Evolutionary conservation across 345 rosid genomes (phyloP).

Genomic region (Nasturtium officinale): DNA sequence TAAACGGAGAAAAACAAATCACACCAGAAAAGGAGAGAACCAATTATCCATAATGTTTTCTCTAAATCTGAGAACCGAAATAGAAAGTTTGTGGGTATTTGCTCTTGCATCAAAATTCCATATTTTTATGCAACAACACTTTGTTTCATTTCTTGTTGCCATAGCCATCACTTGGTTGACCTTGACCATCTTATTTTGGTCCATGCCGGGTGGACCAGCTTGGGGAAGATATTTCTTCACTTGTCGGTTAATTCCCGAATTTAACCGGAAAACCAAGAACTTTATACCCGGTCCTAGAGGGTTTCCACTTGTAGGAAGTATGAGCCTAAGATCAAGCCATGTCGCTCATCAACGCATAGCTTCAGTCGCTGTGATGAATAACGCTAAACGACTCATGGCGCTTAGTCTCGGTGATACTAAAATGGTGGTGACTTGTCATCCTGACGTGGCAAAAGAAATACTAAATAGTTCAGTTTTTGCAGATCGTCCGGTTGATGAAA

Average conservation of each 20-base stretch:
- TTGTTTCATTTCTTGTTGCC: slow-evolving; percentile 50
- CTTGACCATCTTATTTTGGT: slow-evolving; percentile 55
- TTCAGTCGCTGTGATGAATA: slow-evolving; percentile 45
- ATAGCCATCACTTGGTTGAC: slow-evolving; percentile 48
- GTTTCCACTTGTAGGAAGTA: slow-evolving; percentile 65
- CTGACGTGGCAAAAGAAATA: slow-evolving; percentile 70
- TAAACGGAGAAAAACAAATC: slow-evolving; percentile 13
- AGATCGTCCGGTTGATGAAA: slow-evolving; percentile 76
- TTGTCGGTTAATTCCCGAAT: slow-evolving; percentile 33
- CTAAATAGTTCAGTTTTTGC: slow-evolving; percentile 69
- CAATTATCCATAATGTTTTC: slow-evolving; percentile 24
- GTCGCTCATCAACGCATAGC: slow-evolving; percentile 70
- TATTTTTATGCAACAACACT: slow-evolving; percentile 38
- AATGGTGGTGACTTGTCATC: slow-evolving; percentile 63
- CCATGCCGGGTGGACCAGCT: slow-evolving; percentile 70
- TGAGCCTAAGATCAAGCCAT: slow-evolving; percentile 56
- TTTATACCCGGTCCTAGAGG: slow-evolving; percentile 80
- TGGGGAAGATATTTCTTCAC: slow-evolving; percentile 62
- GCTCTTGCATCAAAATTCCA: slow-evolving; percentile 62
- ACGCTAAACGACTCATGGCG: slow-evolving; percentile 71
- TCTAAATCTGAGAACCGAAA: slow-evolving; percentile 43
- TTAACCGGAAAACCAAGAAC: slow-evolving; percentile 33
- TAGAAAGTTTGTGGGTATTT: slow-evolving; percentile 53
- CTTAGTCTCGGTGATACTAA: slow-evolving; percentile 70
- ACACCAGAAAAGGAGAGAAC: background rate